Conservation (phyloP, 768 basidiomycete genomes). For the Pleurotus tuoliensis region DNA sequence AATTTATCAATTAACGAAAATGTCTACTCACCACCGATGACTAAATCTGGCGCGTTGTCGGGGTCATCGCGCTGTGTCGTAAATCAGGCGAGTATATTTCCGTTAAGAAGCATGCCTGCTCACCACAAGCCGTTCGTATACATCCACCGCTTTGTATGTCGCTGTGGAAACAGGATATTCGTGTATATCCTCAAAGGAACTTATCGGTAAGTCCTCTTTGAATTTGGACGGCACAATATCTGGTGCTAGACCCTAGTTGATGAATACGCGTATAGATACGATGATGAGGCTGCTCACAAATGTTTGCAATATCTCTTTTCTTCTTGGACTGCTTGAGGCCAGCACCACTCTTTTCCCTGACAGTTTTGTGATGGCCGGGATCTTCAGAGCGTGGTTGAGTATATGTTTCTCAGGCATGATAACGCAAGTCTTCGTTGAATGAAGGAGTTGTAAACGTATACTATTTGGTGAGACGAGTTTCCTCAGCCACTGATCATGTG, state of each 20-base stretch:
- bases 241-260: slow-evolving; percentile 40
- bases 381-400: slow-evolving; percentile 59
- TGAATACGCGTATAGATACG: not conserved
- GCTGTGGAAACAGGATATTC: slow-evolving; percentile 79
- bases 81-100: not conserved
- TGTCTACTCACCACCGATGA: slow-evolving; percentile 58
- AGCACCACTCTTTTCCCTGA: slow-evolving; percentile 75
- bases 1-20: too few relatives aligned
- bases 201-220: slow-evolving; percentile 67
- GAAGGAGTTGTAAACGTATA: too few relatives aligned
- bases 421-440: not conserved
- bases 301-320: slow-evolving; percentile 76
- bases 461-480: too few relatives aligned
- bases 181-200: slow-evolving; percentile 64
- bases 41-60: slow-evolving; percentile 73
- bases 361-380: slow-evolving; percentile 63
- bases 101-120: slow-evolving; percentile 15
- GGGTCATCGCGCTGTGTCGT: slow-evolving; percentile 36
- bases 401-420: slow-evolving; percentile 40
- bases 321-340: slow-evolving; percentile 82
- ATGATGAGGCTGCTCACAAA: slow-evolving; percentile 49
- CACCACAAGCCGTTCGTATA: slow-evolving; percentile 79
- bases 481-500: too few relatives aligned
- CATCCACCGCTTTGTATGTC: slow-evolving; percentile 79
- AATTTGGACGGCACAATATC: slow-evolving; percentile 78